Conservation (phyloP, 331 rosid genomes). For the Phaseolus coccineus region DNA sequence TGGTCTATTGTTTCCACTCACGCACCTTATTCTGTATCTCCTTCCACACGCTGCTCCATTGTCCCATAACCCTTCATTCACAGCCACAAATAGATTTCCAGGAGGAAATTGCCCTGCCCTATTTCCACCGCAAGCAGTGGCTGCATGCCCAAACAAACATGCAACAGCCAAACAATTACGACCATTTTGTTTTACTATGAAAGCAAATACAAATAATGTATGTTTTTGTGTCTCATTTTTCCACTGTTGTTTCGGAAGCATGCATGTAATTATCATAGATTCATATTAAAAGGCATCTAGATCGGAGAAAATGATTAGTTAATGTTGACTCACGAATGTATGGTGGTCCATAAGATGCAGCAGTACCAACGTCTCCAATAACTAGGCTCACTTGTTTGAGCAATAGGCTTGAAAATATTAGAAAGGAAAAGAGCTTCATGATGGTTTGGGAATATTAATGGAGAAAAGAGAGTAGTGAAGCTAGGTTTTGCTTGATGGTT, state of each 20-base stretch:
- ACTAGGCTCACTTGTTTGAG: conserved; percentile 30
- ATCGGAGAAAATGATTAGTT: neutral
- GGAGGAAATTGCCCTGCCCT: conserved; percentile 61
- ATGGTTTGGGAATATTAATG: neutral
- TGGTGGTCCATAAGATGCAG: conserved; percentile 67
- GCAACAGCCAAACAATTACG: neutral
- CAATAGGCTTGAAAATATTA: conserved; percentile 42
- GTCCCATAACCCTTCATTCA: conserved; percentile 80
- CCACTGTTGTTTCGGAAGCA: neutral
- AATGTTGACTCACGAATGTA: conserved; percentile 58
- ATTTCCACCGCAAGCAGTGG: conserved; percentile 64
- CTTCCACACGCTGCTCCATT: conserved; percentile 86
- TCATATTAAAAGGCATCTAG: neutral
- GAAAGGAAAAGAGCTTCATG: conserved; percentile 18
- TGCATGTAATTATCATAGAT: neutral
- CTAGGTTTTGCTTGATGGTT: neutral
- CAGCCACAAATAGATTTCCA: conserved; percentile 62
- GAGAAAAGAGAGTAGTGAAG: neutral
- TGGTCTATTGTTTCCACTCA: conserved; percentile 65
- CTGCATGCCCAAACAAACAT: conserved; percentile 36
- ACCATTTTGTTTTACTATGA: neutral
- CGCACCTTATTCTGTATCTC: conserved; percentile 67
- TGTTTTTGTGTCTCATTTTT: neutral
- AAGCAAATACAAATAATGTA: neutral
- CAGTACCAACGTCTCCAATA: conserved; percentile 68